Evolutionary conservation across 192 early-diverging fungal genomes (phyloP), one percentile per base, ranked within the genome.

Genomic region (Coemansia sp.): DNA sequence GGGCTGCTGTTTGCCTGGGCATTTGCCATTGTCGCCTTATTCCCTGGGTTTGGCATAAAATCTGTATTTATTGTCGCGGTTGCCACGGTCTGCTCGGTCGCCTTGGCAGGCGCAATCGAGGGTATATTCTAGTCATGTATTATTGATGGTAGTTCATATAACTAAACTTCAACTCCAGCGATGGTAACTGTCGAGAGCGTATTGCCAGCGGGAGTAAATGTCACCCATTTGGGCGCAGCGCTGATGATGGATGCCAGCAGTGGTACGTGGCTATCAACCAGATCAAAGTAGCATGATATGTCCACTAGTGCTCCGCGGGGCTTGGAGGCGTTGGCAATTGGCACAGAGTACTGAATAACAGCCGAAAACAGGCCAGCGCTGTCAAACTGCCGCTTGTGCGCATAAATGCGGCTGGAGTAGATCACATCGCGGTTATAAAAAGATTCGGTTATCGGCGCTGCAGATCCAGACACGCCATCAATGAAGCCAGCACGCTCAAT

Each of bases 201-300:
- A 29, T 83, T 83, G 6, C 76, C 68, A 24, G 72, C 44, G 1
- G 81, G 81, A 22, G 76, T 83, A 49, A 83, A 83, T 12, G 41
- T 62, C 1, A 64, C 49, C 81, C 76, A 83, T 6, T 46, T 36
- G 15, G 81, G 81, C 18, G 81, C 53, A 39, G 69, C 50, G 36
- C 41, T 47, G 4, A 71, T 65, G n/a, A 83, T 46, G 27, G 81
- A 63, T 6, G 66, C 76, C 13, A 83, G 81, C 46, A 83, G 57
- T 10, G 76, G 73, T 10, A 62, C 64, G 62, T 83, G 81, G 1
- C 73, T 55, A 24, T 83, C 81, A 20, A 66, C 73, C 12, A 73
- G 44, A 20, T 83, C 81, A 68, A 83, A 83, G 68, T 79, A 73
- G 67, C 81, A 83, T 8, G 81, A 79, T 27, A 83, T 65, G 49